Evolutionary conservation across 805 yeast genomes (phyloP).

Genomic region (Debaryomyces castellii): DNA sequence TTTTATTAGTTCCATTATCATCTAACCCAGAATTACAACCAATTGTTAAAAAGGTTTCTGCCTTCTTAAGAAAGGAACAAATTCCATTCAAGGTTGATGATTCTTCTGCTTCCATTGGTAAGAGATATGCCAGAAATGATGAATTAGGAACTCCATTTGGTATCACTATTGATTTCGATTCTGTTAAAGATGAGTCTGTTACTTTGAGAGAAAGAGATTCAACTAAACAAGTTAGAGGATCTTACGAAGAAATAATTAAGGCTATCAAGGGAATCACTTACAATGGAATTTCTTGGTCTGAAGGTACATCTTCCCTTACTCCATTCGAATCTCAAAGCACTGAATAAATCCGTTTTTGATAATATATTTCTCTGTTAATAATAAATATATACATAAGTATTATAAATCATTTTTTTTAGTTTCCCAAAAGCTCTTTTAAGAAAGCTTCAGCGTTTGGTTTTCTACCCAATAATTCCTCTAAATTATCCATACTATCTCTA

Average conservation of each 20-base stretch:
- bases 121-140: slow-evolving; percentile 96
- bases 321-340: slow-evolving; percentile 72
- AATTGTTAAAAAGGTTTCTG: slow-evolving; percentile 65
- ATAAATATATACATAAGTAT: background rate
- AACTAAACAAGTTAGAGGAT: slow-evolving; percentile 94
- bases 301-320: slow-evolving; percentile 72
- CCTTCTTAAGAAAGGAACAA: slow-evolving; percentile 71
- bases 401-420: background rate
- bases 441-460: slow-evolving; percentile 74
- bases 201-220: slow-evolving; percentile 97
- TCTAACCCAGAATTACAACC: slow-evolving; percentile 79
- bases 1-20: slow-evolving; percentile 89
- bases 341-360: slow-evolving; percentile 5
- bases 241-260: slow-evolving; percentile 62
- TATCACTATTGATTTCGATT: slow-evolving; percentile 93
- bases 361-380: background rate
- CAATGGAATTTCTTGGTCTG: slow-evolving; percentile 76
- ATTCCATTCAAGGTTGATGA: slow-evolving; percentile 96
- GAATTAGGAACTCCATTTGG: slow-evolving; percentile 99
- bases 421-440: slow-evolving; percentile 54
- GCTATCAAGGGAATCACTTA: slow-evolving; percentile 78
- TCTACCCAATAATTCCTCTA: slow-evolving; percentile 70
- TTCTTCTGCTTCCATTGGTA: slow-evolving; percentile 95
- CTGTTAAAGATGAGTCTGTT: slow-evolving; percentile 81
- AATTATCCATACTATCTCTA: slow-evolving; percentile 62